Conservation (phyloP, 345 rosid species). For the Triadica sebifera region DNA sequence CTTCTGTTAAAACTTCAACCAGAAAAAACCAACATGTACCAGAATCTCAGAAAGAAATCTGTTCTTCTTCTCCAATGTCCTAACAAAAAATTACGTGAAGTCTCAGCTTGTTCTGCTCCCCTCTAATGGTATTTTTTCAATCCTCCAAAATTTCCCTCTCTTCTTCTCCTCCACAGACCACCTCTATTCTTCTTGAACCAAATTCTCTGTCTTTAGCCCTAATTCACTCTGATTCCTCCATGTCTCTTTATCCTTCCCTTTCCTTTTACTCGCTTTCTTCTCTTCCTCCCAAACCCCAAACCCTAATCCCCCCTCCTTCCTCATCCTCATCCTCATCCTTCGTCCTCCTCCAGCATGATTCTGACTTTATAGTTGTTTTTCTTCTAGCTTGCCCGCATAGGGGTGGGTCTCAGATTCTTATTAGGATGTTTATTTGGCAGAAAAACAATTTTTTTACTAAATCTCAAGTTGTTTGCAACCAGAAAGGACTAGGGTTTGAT, state of each 20-base stretch:
- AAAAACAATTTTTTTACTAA: conserved; percentile 38
- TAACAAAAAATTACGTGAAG: neutral
- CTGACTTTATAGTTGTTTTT: conserved; percentile 41
- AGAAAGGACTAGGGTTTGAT: conserved; percentile 58
- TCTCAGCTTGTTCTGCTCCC: neutral
- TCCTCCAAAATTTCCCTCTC: conserved; percentile 49
- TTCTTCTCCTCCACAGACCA: conserved; percentile 36
- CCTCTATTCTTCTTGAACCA: conserved; percentile 61
- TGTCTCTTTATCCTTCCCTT: conserved; percentile 55
- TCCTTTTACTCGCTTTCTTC: conserved; percentile 49
- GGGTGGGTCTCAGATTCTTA: conserved; percentile 57
- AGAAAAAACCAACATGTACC: neutral
- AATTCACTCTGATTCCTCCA: conserved; percentile 55
- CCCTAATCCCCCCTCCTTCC: conserved; percentile 31
- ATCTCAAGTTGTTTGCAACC: conserved; percentile 51
- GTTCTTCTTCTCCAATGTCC: conserved; percentile 15
- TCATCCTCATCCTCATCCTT: conserved; percentile 35
- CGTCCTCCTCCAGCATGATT: conserved; percentile 13
- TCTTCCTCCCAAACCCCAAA: conserved; percentile 33
- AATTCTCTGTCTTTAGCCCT: conserved; percentile 67
- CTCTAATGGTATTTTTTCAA: conserved; percentile 44
- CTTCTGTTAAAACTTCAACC: neutral
- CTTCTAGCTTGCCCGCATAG: conserved; percentile 51
- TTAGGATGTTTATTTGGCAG: conserved; percentile 44
- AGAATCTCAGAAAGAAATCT: neutral